Evolutionary conservation across 2,329 filamentous ascomycete genomes (phyloP), one percentile per base, ranked within the genome.

Genomic region (Cordyceps fumosorosea): DNA sequence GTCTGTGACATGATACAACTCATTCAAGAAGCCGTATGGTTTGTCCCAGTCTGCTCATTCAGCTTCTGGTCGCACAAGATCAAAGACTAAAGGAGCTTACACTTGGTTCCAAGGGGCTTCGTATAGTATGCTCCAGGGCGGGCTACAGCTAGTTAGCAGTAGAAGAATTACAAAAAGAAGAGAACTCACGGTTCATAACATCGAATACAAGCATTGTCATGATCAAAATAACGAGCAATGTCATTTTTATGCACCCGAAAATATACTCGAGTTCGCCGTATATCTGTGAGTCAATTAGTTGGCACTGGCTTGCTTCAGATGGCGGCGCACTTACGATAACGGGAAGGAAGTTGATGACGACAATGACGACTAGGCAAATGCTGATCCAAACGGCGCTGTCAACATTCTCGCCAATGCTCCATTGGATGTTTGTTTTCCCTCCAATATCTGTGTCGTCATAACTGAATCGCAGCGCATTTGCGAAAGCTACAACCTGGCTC

Each of bases 1-100:
- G 51, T 72, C 69, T 62, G 67, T 71, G 44, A 76, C 73, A 3
- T 65, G 56, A 60, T 73, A 77, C 0, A 62, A 61, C 1, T 64
- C 58, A 53, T 71, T 74, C 65, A 78, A 77, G 65, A 78, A 77
- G 6, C 70, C 69, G 40, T 74, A 77, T 1, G 76, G 75, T 0
- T 60, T 1, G 7, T 52, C 58, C 63, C 56, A 45, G 10, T 48
- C 53, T 56, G 14, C 2, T 5, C 20, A 12, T 16, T 56, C n/a
- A 60, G 29, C 44, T 32, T 50, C 37, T 2, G 14, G 16, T n/a
- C n/a, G n/a, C 29, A 34, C 3, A 34, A 3, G 8, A 66, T 62
- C 34, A 12, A 42, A 47, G 32, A 50, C 34, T 34, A 57, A 66
- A 40, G 26, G 3, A 22, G 22, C 63, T 63, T 68, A 77, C 75